Conservation (phyloP, 2,329 filamentous ascomycete species). For the Arthrobotrys sphaeroides region DNA sequence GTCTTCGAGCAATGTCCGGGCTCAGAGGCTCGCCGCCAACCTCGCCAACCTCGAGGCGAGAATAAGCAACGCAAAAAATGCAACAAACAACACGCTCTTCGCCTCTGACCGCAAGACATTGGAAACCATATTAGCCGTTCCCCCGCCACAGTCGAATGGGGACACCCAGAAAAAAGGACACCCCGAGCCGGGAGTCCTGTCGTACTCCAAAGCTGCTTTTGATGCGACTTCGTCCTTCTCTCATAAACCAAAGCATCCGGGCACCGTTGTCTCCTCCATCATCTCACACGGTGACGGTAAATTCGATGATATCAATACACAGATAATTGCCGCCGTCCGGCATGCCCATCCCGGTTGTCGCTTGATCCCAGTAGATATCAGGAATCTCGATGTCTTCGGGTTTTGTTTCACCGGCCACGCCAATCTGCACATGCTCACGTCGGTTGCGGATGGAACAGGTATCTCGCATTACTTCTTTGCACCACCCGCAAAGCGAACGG, state of each 20-base stretch:
- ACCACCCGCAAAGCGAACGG: constrained; percentile 24
- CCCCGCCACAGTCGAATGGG: background rate
- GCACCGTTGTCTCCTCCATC: constrained; percentile 32
- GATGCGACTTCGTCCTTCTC: constrained; percentile 6
- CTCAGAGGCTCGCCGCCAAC: constrained; percentile 43
- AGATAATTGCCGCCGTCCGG: constrained; percentile 35
- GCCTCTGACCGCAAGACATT: background rate
- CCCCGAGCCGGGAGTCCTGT: background rate
- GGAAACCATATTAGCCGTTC: background rate
- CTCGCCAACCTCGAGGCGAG: constrained; percentile 41
- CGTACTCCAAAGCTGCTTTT: constrained; percentile 35
- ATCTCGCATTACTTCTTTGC: constrained; percentile 38
- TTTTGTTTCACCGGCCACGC: constrained; percentile 49
- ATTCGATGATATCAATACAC: constrained; percentile 39
- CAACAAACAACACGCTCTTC: constrained; percentile 25
- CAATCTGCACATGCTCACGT: constrained; percentile 33
- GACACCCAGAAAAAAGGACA: background rate
- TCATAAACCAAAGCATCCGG: constrained; percentile 30
- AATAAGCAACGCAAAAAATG: constrained; percentile 31
- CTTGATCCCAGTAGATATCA: constrained; percentile 29
- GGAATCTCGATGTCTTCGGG: constrained; percentile 28
- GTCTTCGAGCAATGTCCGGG: constrained; percentile 26
- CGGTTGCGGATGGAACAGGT: constrained; percentile 35
- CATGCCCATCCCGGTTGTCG: constrained; percentile 27
- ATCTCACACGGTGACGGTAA: constrained; percentile 33